Percentiles rank a stretch among this genome's conserved stretches.
phyloP scores from a whole-genome alignment of 2,329 filamentous ascomycete species.

The Diaporthe nobilis region DNA sequence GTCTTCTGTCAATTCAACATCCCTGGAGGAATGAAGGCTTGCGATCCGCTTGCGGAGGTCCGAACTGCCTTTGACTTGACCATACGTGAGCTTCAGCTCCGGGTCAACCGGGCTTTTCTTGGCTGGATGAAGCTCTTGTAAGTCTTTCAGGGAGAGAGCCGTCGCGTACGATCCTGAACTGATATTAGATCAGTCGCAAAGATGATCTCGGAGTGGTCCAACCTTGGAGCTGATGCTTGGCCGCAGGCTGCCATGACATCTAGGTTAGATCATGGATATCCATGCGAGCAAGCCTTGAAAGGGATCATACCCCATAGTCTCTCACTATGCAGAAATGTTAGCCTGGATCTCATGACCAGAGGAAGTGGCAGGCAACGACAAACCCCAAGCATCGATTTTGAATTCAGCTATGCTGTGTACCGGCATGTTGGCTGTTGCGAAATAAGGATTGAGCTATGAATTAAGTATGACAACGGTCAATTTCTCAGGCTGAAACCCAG shows the following conservation, averaged over 20 bases:
- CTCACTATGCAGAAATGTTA: background rate
- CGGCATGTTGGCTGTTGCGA: background rate
- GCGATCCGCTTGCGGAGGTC: conserved; percentile 18
- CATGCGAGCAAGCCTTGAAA: no score
- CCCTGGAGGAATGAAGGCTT: conserved; percentile 4
- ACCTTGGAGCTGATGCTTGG: conserved; percentile 18
- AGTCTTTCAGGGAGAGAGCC: conserved; percentile 12
- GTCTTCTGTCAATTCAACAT: conserved; percentile 17
- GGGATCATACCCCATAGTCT: conserved; percentile 4
- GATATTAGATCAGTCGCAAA: background rate
- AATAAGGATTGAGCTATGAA: background rate
- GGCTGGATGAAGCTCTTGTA: conserved; percentile 16
- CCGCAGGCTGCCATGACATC: background rate
- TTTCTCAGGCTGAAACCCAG: background rate
- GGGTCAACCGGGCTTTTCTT: conserved; percentile 16
- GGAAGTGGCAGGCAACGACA: background rate
- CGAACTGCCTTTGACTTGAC: conserved; percentile 1
- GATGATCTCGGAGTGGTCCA: no score
- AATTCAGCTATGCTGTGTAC: conserved; percentile 2
- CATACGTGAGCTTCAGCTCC: conserved; percentile 30
- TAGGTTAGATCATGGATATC: background rate
- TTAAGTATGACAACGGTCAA: background rate
- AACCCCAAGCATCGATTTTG: conserved; percentile 27
- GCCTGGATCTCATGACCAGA: background rate
- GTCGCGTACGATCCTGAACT: conserved; percentile 3